Evolutionary conservation across 176 grass and related monocot genomes (phyloP), one percentile per base, ranked within the genome.

Genomic region (Guadua angustifolia): DNA sequence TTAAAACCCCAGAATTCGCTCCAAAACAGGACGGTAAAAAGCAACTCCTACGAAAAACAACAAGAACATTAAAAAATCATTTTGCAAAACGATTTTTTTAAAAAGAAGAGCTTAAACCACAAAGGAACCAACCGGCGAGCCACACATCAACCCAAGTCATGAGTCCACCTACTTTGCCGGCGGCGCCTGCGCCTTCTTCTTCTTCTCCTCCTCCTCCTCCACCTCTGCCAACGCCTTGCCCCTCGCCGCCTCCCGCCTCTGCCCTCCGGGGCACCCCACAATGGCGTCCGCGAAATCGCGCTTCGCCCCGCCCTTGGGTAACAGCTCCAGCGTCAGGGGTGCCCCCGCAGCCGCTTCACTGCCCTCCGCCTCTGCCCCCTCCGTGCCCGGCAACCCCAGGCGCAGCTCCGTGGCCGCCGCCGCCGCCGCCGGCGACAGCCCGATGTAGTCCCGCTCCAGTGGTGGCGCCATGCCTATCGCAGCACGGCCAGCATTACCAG

Each of bases 381-480:
- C 86, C 19, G 92, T 89, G 5, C 92, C 92, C 18, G 92, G 90
- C 6, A 93, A 82, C 17, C 95, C 92, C 44, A 93, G 66, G 21
- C 92, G 73, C 74, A 94, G 88, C 82, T 94, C 92, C 43, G 95
- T 94, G 44, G 94, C 83, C 22, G 80, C 89, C 55, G 77, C 83
- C 68, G 77, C 83, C 68, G 77, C 88, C 33, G 89, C 82, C 33
- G 89, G 81, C 36, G 81, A 86, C 55, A 74, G 81, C 73, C 93
- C 88, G 63, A 92, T 95, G 90, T 95, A 95, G 80, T 95, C 80
- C 75, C 89, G 88, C 76, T 95, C 90, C 88, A 88, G 76, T 73
- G 88, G 79, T 56, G 80, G 85, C 32, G 80, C 53, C 93, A 95
- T 95, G 52, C 25, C 47, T 74, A 89, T n/a, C 38, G 21, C 57